Percentiles rank a stretch among this genome's conserved stretches.
phyloP scores from a whole-genome alignment of 352 stramenopile genomes.

The Phytophthora tentaculata region DNA sequence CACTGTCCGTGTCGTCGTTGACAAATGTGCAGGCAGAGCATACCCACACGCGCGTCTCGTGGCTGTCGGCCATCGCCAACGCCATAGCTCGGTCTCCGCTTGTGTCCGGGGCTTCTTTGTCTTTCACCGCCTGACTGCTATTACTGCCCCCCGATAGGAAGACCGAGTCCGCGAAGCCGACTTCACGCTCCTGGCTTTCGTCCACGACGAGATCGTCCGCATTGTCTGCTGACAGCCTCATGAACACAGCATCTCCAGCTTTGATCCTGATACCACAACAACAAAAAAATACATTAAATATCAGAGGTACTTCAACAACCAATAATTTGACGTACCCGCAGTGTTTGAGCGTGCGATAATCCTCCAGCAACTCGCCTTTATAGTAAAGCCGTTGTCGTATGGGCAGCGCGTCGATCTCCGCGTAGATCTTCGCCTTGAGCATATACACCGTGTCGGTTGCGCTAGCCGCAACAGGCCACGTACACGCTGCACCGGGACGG shows the following conservation, averaged over 20 bases:
- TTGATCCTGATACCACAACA: conserved; percentile 54
- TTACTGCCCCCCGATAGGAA: conserved; percentile 42
- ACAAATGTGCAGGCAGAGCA: conserved; percentile 78
- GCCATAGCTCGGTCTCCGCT: conserved; percentile 27
- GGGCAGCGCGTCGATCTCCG: conserved; percentile 69
- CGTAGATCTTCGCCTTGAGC: conserved; percentile 81
- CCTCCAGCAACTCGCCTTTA: conserved; percentile 58
- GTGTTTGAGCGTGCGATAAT: conserved; percentile 64
- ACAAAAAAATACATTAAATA: neutral
- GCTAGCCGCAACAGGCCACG: conserved; percentile 60
- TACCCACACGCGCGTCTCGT: conserved; percentile 63
- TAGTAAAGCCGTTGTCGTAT: conserved; percentile 80
- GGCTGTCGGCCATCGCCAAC: conserved; percentile 20
- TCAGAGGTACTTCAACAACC: conserved; percentile 5
- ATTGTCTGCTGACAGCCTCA: conserved; percentile 69
- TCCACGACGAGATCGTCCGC: conserved; percentile 62
- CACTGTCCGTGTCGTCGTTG: conserved; percentile 60
- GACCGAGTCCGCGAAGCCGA: conserved; percentile 78
- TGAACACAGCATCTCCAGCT: conserved; percentile 75
- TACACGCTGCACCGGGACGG: conserved; percentile 52
- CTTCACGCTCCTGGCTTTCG: conserved; percentile 66
- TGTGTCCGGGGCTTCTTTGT: conserved; percentile 12
- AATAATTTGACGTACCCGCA: conserved; percentile 51
- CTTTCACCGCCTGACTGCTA: neutral
- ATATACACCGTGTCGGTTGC: conserved; percentile 76